These are phyloP conservation scores for Jatropha multifida DNA, from an alignment of 441 rosid genomes.

Conservation along the genomic window DNA sequence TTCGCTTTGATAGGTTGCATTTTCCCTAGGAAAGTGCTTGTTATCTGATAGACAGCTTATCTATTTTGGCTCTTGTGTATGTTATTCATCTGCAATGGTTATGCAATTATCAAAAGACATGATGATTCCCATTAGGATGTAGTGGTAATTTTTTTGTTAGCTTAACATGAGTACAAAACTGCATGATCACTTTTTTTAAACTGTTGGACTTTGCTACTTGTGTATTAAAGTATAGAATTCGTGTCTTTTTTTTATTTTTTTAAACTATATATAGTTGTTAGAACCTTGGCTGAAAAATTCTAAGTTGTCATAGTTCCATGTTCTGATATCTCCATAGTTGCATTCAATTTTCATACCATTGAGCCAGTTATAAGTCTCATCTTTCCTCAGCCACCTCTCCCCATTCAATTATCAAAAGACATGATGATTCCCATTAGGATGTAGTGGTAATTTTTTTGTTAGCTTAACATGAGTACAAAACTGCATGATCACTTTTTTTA, in stretches of 20 bases:
- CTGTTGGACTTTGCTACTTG: neutral
- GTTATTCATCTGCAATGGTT: neutral
- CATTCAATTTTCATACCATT: neutral
- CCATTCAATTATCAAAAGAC: too few species aligned
- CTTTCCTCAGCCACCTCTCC: neutral
- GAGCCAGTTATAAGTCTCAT: neutral
- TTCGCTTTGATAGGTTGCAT: neutral
- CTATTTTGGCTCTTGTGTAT: neutral
- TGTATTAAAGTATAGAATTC: neutral
- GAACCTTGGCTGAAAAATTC: neutral
- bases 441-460: neutral
- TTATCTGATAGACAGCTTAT: neutral
- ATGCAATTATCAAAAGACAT: neutral
- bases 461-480: neutral
- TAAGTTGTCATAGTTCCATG: neutral
- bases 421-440: too few species aligned
- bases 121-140: neutral
- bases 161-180: neutral
- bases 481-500: neutral
- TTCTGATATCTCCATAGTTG: neutral
- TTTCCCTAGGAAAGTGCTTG: conserved; percentile 1
- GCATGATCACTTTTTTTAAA: neutral
- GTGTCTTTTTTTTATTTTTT: neutral
- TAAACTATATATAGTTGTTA: neutral
- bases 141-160: neutral